Conservation (phyloP, 1,284 basidiomycete genomes). For the Moniliophthora roreri region DNA sequence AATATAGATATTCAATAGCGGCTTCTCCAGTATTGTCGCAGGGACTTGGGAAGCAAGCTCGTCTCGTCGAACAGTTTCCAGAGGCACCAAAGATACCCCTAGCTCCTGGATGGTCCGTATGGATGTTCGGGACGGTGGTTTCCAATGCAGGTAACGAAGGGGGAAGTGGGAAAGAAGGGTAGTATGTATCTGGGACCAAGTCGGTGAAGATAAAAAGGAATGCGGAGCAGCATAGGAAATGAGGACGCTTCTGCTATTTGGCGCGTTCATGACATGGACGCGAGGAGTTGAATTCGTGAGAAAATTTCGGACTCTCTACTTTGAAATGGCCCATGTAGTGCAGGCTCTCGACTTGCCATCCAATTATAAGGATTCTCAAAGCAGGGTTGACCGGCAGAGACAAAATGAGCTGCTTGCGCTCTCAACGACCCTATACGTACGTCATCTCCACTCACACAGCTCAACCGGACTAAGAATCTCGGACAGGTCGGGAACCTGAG, state of each 20-base stretch:
- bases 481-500: constrained; percentile 90
- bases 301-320: neutral
- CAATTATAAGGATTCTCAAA: constrained; percentile 92
- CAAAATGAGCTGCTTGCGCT: constrained; percentile 72
- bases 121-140: constrained; percentile 63
- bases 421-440: constrained; percentile 77
- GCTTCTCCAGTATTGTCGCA: constrained; percentile 79
- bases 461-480: constrained; percentile 8
- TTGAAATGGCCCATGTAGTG: constrained; percentile 84
- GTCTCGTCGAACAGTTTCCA: constrained; percentile 65
- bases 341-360: constrained; percentile 87
- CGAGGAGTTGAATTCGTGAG: neutral
- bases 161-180: constrained; percentile 77
- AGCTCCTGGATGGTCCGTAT: constrained; percentile 87
- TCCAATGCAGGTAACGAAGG: constrained; percentile 90
- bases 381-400: constrained; percentile 67
- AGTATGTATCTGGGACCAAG: constrained; percentile 68
- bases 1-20: constrained; percentile 84
- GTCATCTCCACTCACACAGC: constrained; percentile 25
- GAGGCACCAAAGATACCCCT: constrained; percentile 69
- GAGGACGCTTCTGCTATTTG: constrained; percentile 37
- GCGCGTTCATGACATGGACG: neutral
- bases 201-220: constrained; percentile 62
- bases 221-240: constrained; percentile 69
- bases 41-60: constrained; percentile 78